phyloP scores from a whole-genome alignment of 2,329 filamentous ascomycete species.

The Septoria petroselini region DNA sequence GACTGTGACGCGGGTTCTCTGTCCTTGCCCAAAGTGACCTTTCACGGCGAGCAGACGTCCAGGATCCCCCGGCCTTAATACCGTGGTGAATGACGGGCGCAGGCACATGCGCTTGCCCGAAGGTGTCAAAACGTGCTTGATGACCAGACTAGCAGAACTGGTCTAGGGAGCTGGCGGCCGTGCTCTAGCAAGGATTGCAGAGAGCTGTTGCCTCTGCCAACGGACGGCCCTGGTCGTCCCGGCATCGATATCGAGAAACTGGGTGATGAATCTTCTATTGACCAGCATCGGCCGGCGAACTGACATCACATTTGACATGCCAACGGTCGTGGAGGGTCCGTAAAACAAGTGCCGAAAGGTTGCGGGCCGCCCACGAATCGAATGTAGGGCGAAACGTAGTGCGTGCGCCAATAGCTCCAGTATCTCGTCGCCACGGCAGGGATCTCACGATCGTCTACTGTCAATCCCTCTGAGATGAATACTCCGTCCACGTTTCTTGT shows the following conservation, averaged over 20 bases:
- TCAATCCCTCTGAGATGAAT: neutral
- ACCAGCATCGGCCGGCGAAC: constrained; percentile 21
- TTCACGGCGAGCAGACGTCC: constrained; percentile 18
- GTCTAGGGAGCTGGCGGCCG: constrained; percentile 13
- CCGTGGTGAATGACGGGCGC: constrained; percentile 10
- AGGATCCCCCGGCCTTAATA: constrained; percentile 22
- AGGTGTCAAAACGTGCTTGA: constrained; percentile 18
- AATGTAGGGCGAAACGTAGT: constrained; percentile 19
- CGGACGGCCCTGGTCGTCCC: neutral
- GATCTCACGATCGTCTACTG: constrained; percentile 19
- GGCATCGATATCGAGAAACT: constrained; percentile 12
- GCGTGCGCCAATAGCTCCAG: constrained; percentile 15
- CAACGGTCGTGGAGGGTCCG: constrained; percentile 15
- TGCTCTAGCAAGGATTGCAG: constrained; percentile 14
- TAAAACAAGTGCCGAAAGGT: constrained; percentile 27
- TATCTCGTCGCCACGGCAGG: constrained; percentile 21
- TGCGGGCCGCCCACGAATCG: constrained; percentile 21
- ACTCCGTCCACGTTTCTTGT: neutral
- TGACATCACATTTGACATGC: constrained; percentile 26
- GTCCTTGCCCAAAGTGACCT: constrained; percentile 24
- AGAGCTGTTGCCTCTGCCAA: constrained; percentile 1
- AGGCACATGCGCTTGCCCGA: constrained; percentile 22
- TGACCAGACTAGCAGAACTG: constrained; percentile 12
- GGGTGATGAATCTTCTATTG: constrained; percentile 22
- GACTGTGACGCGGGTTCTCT: constrained; percentile 26